These are phyloP conservation scores for Carex myosuroides DNA, from an alignment of 176 grass and related monocot species.

Conservation along the genomic window DNA sequence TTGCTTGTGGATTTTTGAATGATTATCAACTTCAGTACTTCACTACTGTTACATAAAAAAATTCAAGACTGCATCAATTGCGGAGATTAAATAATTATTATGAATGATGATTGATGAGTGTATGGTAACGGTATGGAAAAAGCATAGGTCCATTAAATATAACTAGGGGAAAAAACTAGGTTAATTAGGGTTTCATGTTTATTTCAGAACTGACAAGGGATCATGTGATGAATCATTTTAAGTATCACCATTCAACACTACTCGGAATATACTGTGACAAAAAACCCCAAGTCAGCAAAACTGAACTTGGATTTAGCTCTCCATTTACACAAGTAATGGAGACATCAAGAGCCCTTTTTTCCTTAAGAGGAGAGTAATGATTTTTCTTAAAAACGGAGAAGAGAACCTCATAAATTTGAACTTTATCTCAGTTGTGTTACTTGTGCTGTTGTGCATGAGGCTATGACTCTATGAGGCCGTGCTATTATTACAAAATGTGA, in stretches of 20 bases:
- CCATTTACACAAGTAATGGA: background rate
- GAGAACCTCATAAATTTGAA: background rate
- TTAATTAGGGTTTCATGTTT: conserved; percentile 17
- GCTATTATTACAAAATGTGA: conserved; percentile 3
- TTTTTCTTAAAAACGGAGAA: background rate
- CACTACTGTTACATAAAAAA: background rate
- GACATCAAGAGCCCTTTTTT: background rate
- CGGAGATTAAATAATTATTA: conserved; percentile 8
- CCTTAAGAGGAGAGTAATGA: background rate
- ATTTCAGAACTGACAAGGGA: background rate
- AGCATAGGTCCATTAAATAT: background rate
- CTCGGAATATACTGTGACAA: background rate
- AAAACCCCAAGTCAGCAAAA: background rate
- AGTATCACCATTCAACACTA: background rate
- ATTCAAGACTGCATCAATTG: background rate
- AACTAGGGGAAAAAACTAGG: background rate
- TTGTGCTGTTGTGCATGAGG: no score
- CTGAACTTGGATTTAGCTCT: background rate
- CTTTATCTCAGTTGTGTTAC: background rate
- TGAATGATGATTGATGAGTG: background rate
- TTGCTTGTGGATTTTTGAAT: background rate
- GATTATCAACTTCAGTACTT: background rate
- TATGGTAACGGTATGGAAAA: conserved; percentile 5
- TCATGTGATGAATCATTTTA: conserved; percentile 4
- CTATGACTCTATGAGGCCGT: background rate